phyloP scores from a whole-genome alignment of 140 eudicot genomes.

The Cichorium intybus region DNA sequence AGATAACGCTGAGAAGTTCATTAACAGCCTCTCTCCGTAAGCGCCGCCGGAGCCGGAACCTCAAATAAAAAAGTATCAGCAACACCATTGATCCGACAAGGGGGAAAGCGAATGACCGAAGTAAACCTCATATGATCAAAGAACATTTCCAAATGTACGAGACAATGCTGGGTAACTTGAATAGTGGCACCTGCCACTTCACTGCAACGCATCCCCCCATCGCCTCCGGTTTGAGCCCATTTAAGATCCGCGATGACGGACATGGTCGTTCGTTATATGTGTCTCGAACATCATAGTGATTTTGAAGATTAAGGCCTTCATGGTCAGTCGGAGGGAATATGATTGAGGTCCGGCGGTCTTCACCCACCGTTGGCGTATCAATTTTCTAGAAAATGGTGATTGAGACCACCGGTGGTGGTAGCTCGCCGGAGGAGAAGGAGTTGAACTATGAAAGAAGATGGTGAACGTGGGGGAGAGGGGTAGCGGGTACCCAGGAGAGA shows the following conservation, averaged over 20 bases:
- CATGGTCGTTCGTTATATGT: conserved; percentile 4
- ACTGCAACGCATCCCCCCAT: not conserved
- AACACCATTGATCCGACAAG: conserved; percentile 30
- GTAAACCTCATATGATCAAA: conserved; percentile 7
- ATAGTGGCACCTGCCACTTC: conserved; percentile 23
- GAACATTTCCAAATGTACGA: conserved; percentile 1
- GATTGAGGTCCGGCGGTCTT: conserved; percentile 12
- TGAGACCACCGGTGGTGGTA: no score
- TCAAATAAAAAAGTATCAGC: conserved; percentile 34
- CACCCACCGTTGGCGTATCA: conserved; percentile 1
- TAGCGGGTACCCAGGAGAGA: no score
- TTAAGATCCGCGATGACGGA: conserved; percentile 13
- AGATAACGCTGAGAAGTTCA: conserved; percentile 38
- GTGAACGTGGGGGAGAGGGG: no score
- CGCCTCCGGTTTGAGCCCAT: conserved; percentile 10
- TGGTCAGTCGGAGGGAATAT: conserved; percentile 66
- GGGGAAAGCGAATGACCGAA: conserved; percentile 9
- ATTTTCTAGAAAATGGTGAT: no score
- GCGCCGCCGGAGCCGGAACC: conserved; percentile 39
- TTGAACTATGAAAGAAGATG: no score
- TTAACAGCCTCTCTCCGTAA: conserved; percentile 17
- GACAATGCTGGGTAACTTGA: conserved; percentile 17
- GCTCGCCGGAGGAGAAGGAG: no score
- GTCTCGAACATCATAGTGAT: conserved; percentile 19
- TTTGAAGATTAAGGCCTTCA: conserved; percentile 52